Evolutionary conservation across 2,329 filamentous ascomycete genomes (phyloP), one percentile per base, ranked within the genome.

Genomic region (Aspergillus neoniger): DNA sequence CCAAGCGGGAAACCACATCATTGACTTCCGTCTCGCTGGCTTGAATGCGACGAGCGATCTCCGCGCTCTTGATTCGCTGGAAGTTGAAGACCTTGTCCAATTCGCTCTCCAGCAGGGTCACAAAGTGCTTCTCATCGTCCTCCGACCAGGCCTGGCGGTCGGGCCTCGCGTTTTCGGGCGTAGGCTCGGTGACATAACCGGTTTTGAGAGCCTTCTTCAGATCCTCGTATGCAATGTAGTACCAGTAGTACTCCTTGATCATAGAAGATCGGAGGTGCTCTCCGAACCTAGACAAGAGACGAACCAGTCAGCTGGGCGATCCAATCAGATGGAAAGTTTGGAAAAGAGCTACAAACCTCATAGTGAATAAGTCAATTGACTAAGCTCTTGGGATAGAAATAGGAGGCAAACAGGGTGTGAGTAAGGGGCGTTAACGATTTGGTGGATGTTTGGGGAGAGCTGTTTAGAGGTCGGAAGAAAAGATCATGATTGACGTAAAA

Each of bases 51-150:
- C 93, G 87, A 61, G 95, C 88, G 70, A 99, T 97, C 80, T 99
- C 95, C 76, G 95, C 91, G 68, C 92, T 91, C 84, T 98, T 98
- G 76, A 97, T 89, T 80, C 96, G 92, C 80, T 98, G 94, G 81
- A 98, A 98, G 59, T 90, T 94, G 76, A 96, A 96, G 63, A 99
- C 95, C 82, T 98, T 98, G 72, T 98, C 94, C 62, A 99, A 87
- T 82, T 99, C 94, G 61, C 85, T 83, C 80, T 99, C 94, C 57
- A 99, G 88, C 79, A 90, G 85, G 64, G 86, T 84, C 57, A 99
- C 91, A 76, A 99, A 99, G 62, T 85, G 85, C 70, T 89, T 89
- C 83, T 99, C 95, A 71, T 98, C 90, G 56, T 96, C 91, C 76
- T 97, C 92, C 63, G 87, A 88, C 95, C 95, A 99, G 72, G 88